Percentiles rank a stretch among this genome's conserved stretches.
Evolutionary conservation across 164 flowering plant genomes (phyloP).

Genomic region (Vitis rupestris): DNA sequence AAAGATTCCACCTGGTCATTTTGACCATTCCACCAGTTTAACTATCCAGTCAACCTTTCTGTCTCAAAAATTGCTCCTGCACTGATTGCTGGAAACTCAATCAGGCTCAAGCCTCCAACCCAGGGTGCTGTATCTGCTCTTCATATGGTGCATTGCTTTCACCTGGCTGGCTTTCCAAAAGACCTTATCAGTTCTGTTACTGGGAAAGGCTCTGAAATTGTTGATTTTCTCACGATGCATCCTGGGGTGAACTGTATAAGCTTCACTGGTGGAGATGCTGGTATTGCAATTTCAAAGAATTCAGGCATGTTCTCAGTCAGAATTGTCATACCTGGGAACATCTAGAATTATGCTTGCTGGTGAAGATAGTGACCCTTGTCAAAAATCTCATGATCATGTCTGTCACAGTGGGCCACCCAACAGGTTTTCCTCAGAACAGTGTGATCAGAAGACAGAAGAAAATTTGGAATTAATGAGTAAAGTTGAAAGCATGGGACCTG

Average conservation of each 20-base stretch:
- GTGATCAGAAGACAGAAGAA: too few relatives aligned
- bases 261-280: conserved; percentile 98
- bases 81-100: conserved; percentile 89
- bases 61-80: conserved; percentile 98
- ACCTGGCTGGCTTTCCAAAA: conserved; percentile 96
- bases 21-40: conserved; percentile 95
- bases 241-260: conserved; percentile 94
- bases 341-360: too few relatives aligned
- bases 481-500: too few relatives aligned
- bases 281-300: conserved; percentile 90
- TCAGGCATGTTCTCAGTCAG: conserved; percentile 59
- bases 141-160: conserved; percentile 99
- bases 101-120: conserved; percentile 96
- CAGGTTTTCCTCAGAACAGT: too few relatives aligned
- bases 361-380: too few relatives aligned
- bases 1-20: conserved; percentile 97
- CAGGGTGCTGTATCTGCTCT: conserved; percentile 97
- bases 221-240: conserved; percentile 98
- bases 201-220: conserved; percentile 97
- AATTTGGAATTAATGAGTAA: too few relatives aligned
- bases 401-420: too few relatives aligned
- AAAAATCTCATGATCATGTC: too few relatives aligned
- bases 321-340: too few relatives aligned
- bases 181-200: conserved; percentile 94
- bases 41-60: conserved; percentile 95